phyloP scores from a whole-genome alignment of 495 filamentous ascomycete species.

The Aspergillus kassunensis region DNA sequence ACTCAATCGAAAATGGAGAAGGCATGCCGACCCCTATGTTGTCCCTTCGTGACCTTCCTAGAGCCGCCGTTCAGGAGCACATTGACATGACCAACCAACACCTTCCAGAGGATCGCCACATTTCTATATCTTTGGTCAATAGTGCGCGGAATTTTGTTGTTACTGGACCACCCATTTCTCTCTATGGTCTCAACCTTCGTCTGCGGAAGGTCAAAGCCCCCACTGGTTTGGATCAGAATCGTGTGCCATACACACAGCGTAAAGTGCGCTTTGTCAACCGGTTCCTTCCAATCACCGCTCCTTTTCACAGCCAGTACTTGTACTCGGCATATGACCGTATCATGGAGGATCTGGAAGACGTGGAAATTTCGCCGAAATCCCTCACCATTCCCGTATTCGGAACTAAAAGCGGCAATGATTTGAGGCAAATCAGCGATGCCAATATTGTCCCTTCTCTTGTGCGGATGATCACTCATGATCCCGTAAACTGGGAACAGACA shows the following conservation, averaged over 20 bases:
- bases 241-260: slow-evolving; percentile 88
- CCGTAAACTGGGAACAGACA: slow-evolving; percentile 92
- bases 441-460: slow-evolving; percentile 77
- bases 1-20: slow-evolving; percentile 91
- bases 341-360: slow-evolving; percentile 77
- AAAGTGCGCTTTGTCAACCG: slow-evolving; percentile 96
- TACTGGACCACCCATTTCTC: slow-evolving; percentile 88
- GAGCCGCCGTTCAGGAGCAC: slow-evolving; percentile 82
- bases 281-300: slow-evolving; percentile 94
- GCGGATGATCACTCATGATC: slow-evolving; percentile 87
- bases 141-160: slow-evolving; percentile 96
- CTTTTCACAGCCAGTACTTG: slow-evolving; percentile 96
- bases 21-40: slow-evolving; percentile 95
- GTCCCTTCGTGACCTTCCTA: slow-evolving; percentile 87
- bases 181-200: slow-evolving; percentile 92
- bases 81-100: slow-evolving; percentile 95
- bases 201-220: slow-evolving; percentile 95
- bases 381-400: slow-evolving; percentile 82
- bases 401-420: slow-evolving; percentile 79
- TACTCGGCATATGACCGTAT: slow-evolving; percentile 73
- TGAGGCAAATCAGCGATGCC: slow-evolving; percentile 59
- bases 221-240: slow-evolving; percentile 92
- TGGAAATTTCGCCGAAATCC: slow-evolving; percentile 62
- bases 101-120: slow-evolving; percentile 85
- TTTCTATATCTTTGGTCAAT: slow-evolving; percentile 92